Evolutionary conservation across 129 eudicot species (phyloP), one percentile per base, ranked within the genome.

Genomic region (Artemisia tridentata): DNA sequence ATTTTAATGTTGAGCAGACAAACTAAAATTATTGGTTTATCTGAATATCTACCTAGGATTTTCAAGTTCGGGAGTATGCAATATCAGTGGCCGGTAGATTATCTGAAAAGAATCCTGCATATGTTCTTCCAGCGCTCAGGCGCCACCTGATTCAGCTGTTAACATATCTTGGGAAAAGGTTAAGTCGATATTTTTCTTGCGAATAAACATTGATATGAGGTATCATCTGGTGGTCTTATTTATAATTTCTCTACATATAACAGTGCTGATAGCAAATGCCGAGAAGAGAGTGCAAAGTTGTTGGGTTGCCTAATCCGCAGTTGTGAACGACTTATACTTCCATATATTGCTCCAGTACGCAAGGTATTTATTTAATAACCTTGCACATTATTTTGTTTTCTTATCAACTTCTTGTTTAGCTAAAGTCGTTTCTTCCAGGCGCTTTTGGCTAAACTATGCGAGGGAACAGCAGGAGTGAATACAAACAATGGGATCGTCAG

Each of bases 101-200:
- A n/a, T n/a, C n/a, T n/a, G n/a, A n/a, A n/a, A n/a, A n/a, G n/a
- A n/a, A n/a, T n/a, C n/a, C n/a, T n/a, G n/a, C n/a, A n/a, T n/a
- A n/a, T n/a, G n/a, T n/a, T n/a, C n/a, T n/a, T n/a, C n/a, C 98
- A 71, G 98, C 98, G 41, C 97, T 93, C 53, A 88, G 98, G 21
- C 91, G 96, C 62, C 92, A 89, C 84, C 97, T 93, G 55, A 93
- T 89, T 63, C 98, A 93, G 71, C 38, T 93, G 74, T 75, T 93
- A 76, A 93, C 95, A 27, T 87, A 89, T 80, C 79, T 93, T 67
- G 86, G 86, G 31, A 90, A 93, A 81, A 93, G 98, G 98, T 93
- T 38, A 70, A 51, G 75, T 69, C 69, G 19, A 63, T 17, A 48
- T 46, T 43, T 62, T 52, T 71, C 27, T 41, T 41, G 16, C 48